These are phyloP conservation scores for Rhytidiadelphus loreus DNA, from an alignment of 225 moss, liverwort and hornwort genomes.

Conservation along the genomic window DNA sequence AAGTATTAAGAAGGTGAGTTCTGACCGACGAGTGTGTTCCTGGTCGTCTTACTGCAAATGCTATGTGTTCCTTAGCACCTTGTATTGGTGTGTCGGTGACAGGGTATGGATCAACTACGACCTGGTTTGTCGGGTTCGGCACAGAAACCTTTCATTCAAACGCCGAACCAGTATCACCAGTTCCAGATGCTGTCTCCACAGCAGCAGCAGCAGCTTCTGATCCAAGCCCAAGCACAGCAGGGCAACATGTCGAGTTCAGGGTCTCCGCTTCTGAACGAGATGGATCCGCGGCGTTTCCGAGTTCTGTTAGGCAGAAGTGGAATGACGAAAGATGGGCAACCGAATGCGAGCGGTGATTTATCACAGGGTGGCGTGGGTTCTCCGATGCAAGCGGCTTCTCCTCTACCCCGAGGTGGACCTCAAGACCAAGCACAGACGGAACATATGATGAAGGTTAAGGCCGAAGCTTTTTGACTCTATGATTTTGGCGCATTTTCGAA, in stretches of 20 bases:
- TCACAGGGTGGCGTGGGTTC: slow-evolving; percentile 90
- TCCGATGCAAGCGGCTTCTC: slow-evolving; percentile 93
- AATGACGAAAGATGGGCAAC: slow-evolving; percentile 80
- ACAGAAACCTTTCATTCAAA: slow-evolving; percentile 72
- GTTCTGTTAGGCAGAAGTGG: slow-evolving; percentile 64
- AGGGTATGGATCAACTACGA: slow-evolving; percentile 85
- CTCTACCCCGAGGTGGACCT: slow-evolving; percentile 59
- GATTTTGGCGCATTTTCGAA: not conserved
- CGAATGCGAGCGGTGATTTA: slow-evolving; percentile 63
- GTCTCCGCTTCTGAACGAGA: slow-evolving; percentile 76
- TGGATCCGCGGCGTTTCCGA: slow-evolving; percentile 87
- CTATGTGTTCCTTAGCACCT: not conserved
- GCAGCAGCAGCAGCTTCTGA: slow-evolving; percentile 74
- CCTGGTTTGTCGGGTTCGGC: slow-evolving; percentile 57
- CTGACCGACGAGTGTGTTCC: not conserved
- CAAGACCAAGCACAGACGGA: slow-evolving; percentile 70
- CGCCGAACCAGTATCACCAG: slow-evolving; percentile 76
- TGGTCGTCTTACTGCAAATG: not conserved
- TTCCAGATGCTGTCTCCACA: slow-evolving; percentile 77
- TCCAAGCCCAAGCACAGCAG: slow-evolving; percentile 74
- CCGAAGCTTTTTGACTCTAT: not conserved
- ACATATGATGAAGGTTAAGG: slow-evolving; percentile 74
- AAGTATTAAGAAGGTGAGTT: not conserved
- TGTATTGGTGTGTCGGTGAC: not conserved
- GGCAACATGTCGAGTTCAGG: slow-evolving; percentile 65